Base-by-base conservation (phyloP, 2,329 filamentous ascomycete genomes). In the Coniochaeta pulveracea region DNA sequence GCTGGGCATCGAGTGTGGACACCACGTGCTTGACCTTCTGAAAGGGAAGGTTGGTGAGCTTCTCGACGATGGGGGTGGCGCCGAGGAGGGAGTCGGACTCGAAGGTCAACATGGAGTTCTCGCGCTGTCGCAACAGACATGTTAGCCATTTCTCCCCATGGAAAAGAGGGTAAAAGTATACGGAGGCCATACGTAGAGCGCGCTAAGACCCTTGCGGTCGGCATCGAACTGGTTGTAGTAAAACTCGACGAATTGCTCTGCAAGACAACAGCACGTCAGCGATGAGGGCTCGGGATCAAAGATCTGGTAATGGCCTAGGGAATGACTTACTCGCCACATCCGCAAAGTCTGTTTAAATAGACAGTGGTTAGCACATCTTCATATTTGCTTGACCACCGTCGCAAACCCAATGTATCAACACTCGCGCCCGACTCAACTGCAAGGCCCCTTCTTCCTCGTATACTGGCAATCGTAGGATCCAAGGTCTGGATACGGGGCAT, bases 81-180 rank as follows among this genome's bases (percentile, higher is more conserved):
- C 89, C 88, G 50, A 76, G 66, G 39, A 73, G 58, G 10, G 80
- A 76, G 27, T 64, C 48, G 29, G 70, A 77, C 71, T 96, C 85
- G 52, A 95, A 96, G 33, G 89, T 95, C 60, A 96, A 70, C 82
- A 94, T 93, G 31, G 91, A 96, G 40, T 79, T 58, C 4, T 80
- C 72, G 50, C 82, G 76, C 85, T 94, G 47, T 51, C 36, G n/a
- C n/a, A n/a, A n/a, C n/a, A n/a, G n/a, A n/a, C n/a, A 26, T 33
- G 23, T 39, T 26, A 40, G 27, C 26, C 18, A 22, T 14, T 18
- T 28, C 21, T 16, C 6, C 15, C 21, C 7, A 10, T 7, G 6
- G 19, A 8, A 10, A 3, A n/a, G 9, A 24, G 16, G 10, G 5
- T 26, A 23, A 23, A 16, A 18, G 24, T 10, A 19, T 10, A n/a